phyloP scores from a whole-genome alignment of 2,329 filamentous ascomycete genomes.

The Fusarium irregulare region DNA sequence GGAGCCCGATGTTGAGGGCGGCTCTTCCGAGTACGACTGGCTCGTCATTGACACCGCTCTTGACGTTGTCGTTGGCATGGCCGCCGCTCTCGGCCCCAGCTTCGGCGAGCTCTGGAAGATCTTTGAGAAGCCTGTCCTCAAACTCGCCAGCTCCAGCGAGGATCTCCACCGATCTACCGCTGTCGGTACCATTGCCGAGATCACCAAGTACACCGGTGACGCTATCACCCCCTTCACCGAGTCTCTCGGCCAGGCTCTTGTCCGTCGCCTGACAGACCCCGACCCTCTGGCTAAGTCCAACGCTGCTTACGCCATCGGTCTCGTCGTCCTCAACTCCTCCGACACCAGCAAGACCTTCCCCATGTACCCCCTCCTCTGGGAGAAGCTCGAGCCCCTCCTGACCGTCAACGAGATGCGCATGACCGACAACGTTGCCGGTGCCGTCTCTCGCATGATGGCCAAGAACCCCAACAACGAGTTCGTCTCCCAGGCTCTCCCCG shows the following conservation, averaged over 20 bases:
- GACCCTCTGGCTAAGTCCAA: constrained; percentile 95
- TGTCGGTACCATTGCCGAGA: constrained; percentile 92
- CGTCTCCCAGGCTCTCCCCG: constrained; percentile 82
- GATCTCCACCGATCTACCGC: constrained; percentile 88
- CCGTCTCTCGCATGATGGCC: constrained; percentile 90
- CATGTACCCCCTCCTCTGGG: constrained; percentile 81
- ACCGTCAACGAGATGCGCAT: constrained; percentile 81
- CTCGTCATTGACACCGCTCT: constrained; percentile 93
- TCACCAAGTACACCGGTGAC: constrained; percentile 83
- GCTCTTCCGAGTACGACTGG: constrained; percentile 97
- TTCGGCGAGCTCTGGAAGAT: constrained; percentile 95
- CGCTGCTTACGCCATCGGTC: constrained; percentile 89
- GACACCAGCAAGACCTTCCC: constrained; percentile 77
- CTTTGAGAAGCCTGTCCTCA: constrained; percentile 91
- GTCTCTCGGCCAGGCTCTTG: constrained; percentile 79
- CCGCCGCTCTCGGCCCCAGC: constrained; percentile 80
- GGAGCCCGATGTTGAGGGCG: constrained; percentile 75
- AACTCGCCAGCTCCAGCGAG: constrained; percentile 87
- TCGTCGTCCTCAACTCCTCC: constrained; percentile 84
- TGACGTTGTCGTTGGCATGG: constrained; percentile 87
- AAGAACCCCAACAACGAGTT: constrained; percentile 87
- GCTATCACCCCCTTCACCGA: constrained; percentile 85
- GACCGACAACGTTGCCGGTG: constrained; percentile 93
- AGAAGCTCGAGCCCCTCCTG: constrained; percentile 87
- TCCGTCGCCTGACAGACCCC: constrained; percentile 89